Base-by-base conservation (phyloP, 495 filamentous ascomycete species). In the Podospora pseudocomata region DNA sequence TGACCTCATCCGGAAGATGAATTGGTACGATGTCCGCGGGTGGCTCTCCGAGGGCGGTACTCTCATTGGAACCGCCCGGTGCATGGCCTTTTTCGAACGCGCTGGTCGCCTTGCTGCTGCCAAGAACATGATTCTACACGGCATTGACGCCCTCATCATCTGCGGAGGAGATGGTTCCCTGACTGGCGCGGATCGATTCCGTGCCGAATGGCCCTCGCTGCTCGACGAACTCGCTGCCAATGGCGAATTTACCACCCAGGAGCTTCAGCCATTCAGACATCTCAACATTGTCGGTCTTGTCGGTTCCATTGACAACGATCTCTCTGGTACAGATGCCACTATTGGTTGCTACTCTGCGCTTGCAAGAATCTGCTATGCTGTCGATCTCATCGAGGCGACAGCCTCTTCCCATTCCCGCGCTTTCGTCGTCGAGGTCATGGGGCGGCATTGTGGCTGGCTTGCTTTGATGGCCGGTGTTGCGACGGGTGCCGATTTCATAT, bases 341-440 rank as follows among this genome's bases (percentile, higher is more conserved):
- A 98, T 99, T 78, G 96, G 96, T 60, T 95, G 92, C 72, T 98
- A 96, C 80, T 96, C 93, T 39, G 96, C 95, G 26, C 83, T 99
- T 44, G 87, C 89, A 5, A 87, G 94, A 64, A 95, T 99, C 71
- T 98, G 95, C 80, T 89, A 97, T 75, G 89, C 92, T 61, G 90
- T 99, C 27, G 96, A 99, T 79, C 92, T 91, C 77, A 97, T 99
- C 70, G 97, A 98, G 78, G 93, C 95, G 39, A 99, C 96, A 2
- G 96, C 96, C 6, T 92, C 89, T 53, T 97, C 92, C n/a, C 96
- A 98, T 80, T 96, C 97, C 66, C 84, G 96, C 71, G 96, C 96
- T 54, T 99, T 99, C 78, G 94, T 99, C 32, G 90, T 99, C 72
- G 96, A 98, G 77, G 96, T 98, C 60, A 99, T 99, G 96, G 96